Base-by-base conservation (phyloP, 257 asterid species). In the Capsicum pubescens region DNA sequence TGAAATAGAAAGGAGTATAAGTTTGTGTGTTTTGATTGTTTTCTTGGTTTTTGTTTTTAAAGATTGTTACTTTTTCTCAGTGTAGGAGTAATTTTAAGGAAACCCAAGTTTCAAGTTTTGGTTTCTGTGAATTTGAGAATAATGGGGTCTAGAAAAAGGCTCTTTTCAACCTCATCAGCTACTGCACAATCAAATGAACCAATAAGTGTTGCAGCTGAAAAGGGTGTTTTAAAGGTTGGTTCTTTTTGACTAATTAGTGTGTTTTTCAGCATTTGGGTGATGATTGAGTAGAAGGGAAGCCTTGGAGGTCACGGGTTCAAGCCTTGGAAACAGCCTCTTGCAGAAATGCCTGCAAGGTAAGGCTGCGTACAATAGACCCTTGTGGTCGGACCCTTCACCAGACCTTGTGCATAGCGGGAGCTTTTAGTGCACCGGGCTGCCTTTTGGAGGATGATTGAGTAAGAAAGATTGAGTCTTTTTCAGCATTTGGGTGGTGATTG, bases 111-210 rank as follows among this genome's bases (percentile, higher is more conserved):
- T 82, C 54, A 42, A 59, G 64, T 21, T 55, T 80, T 80, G 17
- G 68, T 68, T 84, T 83, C 54, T 85, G 74, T 83, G 82, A 89
- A 66, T 84, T 83, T 87, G 5, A 83, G 58, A 81, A 44, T 44
- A 81, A 94, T 94, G 99, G 87, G 90, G 35, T 83, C 95, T 42
- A 87, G 74, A 48, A 88, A 84, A 42, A 87, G 90, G 66, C 88
- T 26, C 21, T 87, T 87, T 78, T 88, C 89, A 55, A 70, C 86
- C 39, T 83, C 86, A 26, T 86, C 90, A 48, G 86, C 89, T 35
- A 70, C 91, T 54, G 81, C 82, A 35, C 69, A 90, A 44, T 67
- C 87, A 88, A 81, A 76, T 84, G 50, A 66, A 48, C 46, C 46
- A 11, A 63, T 87, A 67, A 80, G 82, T 70, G 13, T 74, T 66